Evolutionary conservation across 202 grass and related monocot genomes (phyloP).

Genomic region (Eragrostis tef): DNA sequence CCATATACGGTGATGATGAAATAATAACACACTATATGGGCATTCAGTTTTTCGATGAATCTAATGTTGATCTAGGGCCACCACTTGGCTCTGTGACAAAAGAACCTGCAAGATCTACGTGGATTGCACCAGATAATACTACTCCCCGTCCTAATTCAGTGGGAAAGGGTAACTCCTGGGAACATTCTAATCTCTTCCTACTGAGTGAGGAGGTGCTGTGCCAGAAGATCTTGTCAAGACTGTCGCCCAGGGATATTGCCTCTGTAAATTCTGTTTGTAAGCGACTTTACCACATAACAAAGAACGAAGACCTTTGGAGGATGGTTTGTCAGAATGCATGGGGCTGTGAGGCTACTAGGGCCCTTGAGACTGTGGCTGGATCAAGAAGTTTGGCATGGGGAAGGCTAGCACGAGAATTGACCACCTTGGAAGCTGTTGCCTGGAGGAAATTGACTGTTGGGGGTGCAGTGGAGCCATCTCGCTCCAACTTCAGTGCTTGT

Average conservation of each 20-base stretch:
- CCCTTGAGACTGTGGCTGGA: constrained; percentile 75
- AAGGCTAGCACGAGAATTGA: constrained; percentile 78
- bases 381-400: constrained; percentile 87
- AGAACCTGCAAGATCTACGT: constrained; percentile 46
- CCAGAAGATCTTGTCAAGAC: constrained; percentile 79
- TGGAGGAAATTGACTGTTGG: constrained; percentile 83
- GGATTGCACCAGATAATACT: constrained; percentile 52
- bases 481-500: constrained; percentile 95
- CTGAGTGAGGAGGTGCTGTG: constrained; percentile 85
- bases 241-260: constrained; percentile 90
- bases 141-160: constrained; percentile 39
- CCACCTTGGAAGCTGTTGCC: constrained; percentile 81
- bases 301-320: constrained; percentile 91
- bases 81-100: constrained; percentile 63
- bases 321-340: constrained; percentile 98
- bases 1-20: constrained; percentile 94
- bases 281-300: constrained; percentile 68
- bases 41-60: constrained; percentile 78
- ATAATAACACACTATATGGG: constrained; percentile 89
- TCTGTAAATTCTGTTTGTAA: constrained; percentile 88
- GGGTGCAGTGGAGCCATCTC: constrained; percentile 87
- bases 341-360: constrained; percentile 68
- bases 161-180: constrained; percentile 59
- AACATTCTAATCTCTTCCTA: constrained; percentile 73
- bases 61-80: constrained; percentile 74